Evolutionary conservation across 2,329 filamentous ascomycete genomes (phyloP).

Genomic region (Fusarium cicatricum): DNA sequence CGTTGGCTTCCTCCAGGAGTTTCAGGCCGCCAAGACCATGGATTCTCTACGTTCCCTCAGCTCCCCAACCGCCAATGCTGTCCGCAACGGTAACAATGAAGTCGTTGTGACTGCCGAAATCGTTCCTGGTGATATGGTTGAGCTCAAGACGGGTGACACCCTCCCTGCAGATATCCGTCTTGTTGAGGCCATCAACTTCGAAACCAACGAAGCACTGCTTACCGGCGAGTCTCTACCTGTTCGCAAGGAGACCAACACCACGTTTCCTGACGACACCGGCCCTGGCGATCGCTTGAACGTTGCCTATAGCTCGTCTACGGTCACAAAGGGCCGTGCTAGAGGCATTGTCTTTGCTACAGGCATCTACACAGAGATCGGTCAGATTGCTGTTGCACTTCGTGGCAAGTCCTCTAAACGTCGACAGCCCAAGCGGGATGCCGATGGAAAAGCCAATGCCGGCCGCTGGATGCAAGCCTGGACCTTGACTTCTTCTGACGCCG

Average conservation of each 20-base stretch:
- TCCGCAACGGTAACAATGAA: conserved; percentile 52
- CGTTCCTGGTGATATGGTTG: conserved; percentile 65
- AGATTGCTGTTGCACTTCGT: conserved; percentile 61
- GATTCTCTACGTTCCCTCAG: conserved; percentile 55
- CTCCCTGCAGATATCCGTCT: conserved; percentile 67
- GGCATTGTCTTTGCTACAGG: conserved; percentile 70
- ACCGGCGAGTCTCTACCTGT: conserved; percentile 71
- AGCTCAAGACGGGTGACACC: conserved; percentile 65
- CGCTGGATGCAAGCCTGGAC: conserved; percentile 49
- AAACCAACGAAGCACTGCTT: conserved; percentile 71
- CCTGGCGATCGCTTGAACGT: conserved; percentile 68
- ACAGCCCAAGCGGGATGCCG: conserved; percentile 54
- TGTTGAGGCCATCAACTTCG: conserved; percentile 69
- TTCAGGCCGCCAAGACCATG: conserved; percentile 59
- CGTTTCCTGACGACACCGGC: conserved; percentile 53
- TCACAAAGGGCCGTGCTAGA: conserved; percentile 67
- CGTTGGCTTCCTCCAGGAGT: conserved; percentile 59
- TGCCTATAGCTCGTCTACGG: conserved; percentile 68
- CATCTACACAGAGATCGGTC: conserved; percentile 69
- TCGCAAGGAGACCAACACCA: conserved; percentile 58
- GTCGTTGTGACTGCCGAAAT: conserved; percentile 53
- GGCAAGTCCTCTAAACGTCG: conserved; percentile 47
- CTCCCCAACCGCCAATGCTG: conserved; percentile 54
- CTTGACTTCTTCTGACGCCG: conserved; percentile 58
- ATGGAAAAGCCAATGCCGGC: conserved; percentile 46